These are phyloP conservation scores for Fusarium burgessii DNA, from an alignment of 2,329 filamentous ascomycete genomes.

Conservation along the genomic window DNA sequence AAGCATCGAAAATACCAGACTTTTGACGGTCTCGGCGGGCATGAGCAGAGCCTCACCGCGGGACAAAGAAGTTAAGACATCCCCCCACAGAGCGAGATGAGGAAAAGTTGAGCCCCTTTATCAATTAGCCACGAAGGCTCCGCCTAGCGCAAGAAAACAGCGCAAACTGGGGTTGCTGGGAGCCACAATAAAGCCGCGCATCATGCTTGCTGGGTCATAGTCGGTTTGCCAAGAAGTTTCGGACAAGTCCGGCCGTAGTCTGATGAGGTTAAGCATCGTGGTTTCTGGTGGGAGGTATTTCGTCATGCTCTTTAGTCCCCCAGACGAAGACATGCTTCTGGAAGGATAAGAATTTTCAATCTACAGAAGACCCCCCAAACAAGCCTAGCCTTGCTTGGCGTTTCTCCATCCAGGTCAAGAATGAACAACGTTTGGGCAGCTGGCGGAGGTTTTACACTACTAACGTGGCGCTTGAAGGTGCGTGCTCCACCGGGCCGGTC, in stretches of 20 bases:
- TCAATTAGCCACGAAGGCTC: conserved; percentile 36
- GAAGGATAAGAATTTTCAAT: conserved; percentile 47
- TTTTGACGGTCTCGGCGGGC: conserved; percentile 21
- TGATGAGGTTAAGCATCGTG: conserved; percentile 39
- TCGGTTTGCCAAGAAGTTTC: conserved; percentile 43
- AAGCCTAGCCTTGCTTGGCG: conserved; percentile 29
- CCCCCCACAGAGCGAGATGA: conserved; percentile 38
- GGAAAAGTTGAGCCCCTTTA: conserved; percentile 40
- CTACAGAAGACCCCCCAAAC: conserved; percentile 27
- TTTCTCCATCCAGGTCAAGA: conserved; percentile 30
- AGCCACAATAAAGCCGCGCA: conserved; percentile 41
- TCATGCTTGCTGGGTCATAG: conserved; percentile 43
- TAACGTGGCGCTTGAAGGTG: conserved; percentile 24
- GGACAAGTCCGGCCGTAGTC: conserved; percentile 47
- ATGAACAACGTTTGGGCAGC: conserved; percentile 34
- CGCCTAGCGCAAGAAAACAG: conserved; percentile 39
- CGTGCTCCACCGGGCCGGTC: conserved; percentile 46
- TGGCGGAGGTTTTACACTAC: conserved; percentile 33
- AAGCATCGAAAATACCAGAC: conserved; percentile 48
- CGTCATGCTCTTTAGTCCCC: conserved; percentile 37
- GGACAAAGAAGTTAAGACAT: conserved; percentile 2
- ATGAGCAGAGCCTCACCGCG: conserved; percentile 37
- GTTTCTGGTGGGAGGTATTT: conserved; percentile 35
- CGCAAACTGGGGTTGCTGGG: conserved; percentile 36
- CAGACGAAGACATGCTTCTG: conserved; percentile 47